These are phyloP conservation scores for Articulospora tetracladia DNA, from an alignment of 495 filamentous ascomycete species.

Conservation along the genomic window DNA sequence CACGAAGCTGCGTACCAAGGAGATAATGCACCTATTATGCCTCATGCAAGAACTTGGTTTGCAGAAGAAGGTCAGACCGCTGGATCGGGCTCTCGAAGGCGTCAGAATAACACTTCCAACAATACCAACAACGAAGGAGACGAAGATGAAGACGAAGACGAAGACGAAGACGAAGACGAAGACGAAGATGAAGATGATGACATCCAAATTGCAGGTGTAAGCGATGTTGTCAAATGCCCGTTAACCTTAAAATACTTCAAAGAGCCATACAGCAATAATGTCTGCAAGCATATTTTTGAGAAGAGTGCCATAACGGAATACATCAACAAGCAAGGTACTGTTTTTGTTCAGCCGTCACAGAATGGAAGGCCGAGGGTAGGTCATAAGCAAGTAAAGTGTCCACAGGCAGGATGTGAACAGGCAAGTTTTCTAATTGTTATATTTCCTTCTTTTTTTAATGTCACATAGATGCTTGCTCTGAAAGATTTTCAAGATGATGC, in stretches of 20 bases:
- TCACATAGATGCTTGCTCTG: conserved; percentile 26
- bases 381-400: conserved; percentile 33
- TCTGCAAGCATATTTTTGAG: conserved; percentile 84
- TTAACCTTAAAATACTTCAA: conserved; percentile 71
- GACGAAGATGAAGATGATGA: conserved; percentile 52
- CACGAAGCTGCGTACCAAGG: conserved; percentile 70
- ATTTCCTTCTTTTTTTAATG: neutral
- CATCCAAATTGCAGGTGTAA: conserved; percentile 65
- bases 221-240: conserved; percentile 72
- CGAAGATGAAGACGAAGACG: too few species aligned
- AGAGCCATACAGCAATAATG: conserved; percentile 69
- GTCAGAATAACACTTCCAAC: conserved; percentile 21
- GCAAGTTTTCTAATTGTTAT: conserved; percentile 4
- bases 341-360: neutral
- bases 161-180: conserved; percentile 21
- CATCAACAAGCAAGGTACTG: conserved; percentile 5
- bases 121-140: conserved; percentile 24
- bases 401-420: conserved; percentile 34
- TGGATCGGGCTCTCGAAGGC: conserved; percentile 6
- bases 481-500: conserved; percentile 34
- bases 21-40: conserved; percentile 56
- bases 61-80: conserved; percentile 22
- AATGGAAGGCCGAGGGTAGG: conserved; percentile 1
- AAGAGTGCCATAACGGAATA: conserved; percentile 58
- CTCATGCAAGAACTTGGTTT: conserved; percentile 47